Evolutionary conservation across 768 basidiomycete genomes (phyloP).

Genomic region (Dacryopinax primogenitus): DNA sequence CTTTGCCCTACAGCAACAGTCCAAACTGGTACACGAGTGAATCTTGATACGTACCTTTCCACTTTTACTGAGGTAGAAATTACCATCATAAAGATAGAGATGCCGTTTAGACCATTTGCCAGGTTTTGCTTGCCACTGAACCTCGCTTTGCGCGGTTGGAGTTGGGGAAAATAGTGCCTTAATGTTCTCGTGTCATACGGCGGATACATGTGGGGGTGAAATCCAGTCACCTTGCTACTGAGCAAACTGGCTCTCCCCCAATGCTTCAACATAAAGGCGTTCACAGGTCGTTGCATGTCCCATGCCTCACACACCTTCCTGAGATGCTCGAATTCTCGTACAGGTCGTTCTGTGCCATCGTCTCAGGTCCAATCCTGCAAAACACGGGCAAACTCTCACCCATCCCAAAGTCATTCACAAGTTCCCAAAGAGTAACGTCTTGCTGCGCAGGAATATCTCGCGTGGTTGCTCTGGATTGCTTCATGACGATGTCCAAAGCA

Average conservation of each 20-base stretch:
- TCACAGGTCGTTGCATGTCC: conserved; percentile 71
- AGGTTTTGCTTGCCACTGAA: conserved; percentile 81
- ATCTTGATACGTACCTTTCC: conserved; percentile 45
- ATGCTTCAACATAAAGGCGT: conserved; percentile 65
- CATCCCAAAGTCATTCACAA: conserved; percentile 85
- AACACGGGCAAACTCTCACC: conserved; percentile 37
- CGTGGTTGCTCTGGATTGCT: conserved; percentile 43
- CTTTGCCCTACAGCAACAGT: conserved; percentile 51
- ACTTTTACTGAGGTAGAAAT: conserved; percentile 76
- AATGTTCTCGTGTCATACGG: not conserved
- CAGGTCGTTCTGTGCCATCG: conserved; percentile 58
- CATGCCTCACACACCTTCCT: conserved; percentile 70
- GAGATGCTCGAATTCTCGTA: conserved; percentile 77
- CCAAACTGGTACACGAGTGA: conserved; percentile 5
- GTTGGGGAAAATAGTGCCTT: conserved; percentile 39
- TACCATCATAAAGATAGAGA: conserved; percentile 75
- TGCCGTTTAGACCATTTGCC: conserved; percentile 94
- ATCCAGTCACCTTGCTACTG: conserved; percentile 19
- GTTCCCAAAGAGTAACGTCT: conserved; percentile 53
- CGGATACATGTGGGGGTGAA: not conserved
- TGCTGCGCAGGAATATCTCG: conserved; percentile 52
- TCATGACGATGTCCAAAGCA: conserved; percentile 51
- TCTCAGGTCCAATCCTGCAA: conserved; percentile 12
- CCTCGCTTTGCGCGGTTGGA: conserved; percentile 43
- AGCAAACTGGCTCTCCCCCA: conserved; percentile 52